phyloP scores from a whole-genome alignment of 768 basidiomycete genomes.

The Russula sp. region DNA sequence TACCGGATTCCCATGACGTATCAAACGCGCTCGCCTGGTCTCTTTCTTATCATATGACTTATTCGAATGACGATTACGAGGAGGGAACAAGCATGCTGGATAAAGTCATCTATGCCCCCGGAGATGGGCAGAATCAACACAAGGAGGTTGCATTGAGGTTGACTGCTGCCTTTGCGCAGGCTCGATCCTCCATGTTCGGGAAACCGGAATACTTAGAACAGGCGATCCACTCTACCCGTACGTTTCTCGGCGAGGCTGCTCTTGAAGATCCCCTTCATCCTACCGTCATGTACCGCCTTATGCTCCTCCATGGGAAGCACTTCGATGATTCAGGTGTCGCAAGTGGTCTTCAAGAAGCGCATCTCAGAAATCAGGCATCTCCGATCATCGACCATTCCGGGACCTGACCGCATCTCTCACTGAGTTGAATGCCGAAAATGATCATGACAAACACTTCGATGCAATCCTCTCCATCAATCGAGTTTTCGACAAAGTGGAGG shows the following conservation, averaged over 20 bases:
- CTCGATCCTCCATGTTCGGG: neutral
- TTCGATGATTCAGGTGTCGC: neutral
- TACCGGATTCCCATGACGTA: neutral
- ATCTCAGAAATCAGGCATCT: neutral
- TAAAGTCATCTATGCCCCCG: neutral
- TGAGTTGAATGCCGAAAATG: neutral
- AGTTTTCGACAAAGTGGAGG: neutral
- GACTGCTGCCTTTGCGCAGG: neutral
- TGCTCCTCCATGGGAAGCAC: neutral
- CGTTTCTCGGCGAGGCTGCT: neutral
- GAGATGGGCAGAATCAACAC: neutral
- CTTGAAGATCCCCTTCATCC: neutral
- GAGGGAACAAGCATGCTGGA: constrained; percentile 3
- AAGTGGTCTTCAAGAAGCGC: neutral
- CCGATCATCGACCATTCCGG: neutral
- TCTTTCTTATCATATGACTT: neutral
- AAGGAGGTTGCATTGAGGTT: neutral
- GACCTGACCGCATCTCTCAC: neutral
- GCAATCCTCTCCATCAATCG: neutral
- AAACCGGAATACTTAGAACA: neutral
- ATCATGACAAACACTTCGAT: neutral
- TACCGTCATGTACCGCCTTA: neutral
- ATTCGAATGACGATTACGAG: neutral
- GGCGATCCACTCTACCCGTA: neutral
- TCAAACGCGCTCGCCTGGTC: neutral